Conservation (phyloP, 192 early-diverging fungal species). For the Podila verticillata region DNA sequence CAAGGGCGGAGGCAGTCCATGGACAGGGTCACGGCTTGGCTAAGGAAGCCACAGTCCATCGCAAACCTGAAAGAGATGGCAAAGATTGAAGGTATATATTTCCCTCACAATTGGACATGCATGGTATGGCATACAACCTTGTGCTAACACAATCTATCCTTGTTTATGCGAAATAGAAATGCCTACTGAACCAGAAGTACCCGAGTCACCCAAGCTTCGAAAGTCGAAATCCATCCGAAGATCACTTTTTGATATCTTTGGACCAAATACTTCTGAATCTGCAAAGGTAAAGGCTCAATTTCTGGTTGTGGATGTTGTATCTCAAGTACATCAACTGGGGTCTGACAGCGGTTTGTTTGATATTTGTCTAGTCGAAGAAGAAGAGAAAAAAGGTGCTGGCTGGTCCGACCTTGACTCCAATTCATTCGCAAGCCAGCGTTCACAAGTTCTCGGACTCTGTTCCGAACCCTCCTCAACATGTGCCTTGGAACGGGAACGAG, state of each 20-base stretch:
- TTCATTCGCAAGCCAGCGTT: not conserved
- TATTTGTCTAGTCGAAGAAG: slow-evolving; percentile 1
- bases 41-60: slow-evolving; percentile 40
- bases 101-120: not conserved
- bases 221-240: slow-evolving; percentile 34
- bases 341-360: no score
- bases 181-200: slow-evolving; percentile 1
- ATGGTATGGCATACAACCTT: not conserved
- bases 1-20: slow-evolving; percentile 23
- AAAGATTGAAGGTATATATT: slow-evolving; percentile 21
- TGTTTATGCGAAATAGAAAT: not conserved
- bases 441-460: not conserved
- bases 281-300: slow-evolving; percentile 5
- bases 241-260: slow-evolving; percentile 45
- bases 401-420: not conserved
- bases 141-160: no score
- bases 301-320: not conserved
- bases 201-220: slow-evolving; percentile 11
- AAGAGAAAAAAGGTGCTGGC: slow-evolving; percentile 1
- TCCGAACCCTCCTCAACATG: not conserved
- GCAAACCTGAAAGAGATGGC: slow-evolving; percentile 24
- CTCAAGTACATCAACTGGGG: no score
- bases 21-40: slow-evolving; percentile 33
- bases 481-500: not conserved
- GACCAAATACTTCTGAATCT: slow-evolving; percentile 1